Evolutionary conservation across 129 eudicot species (phyloP).

Genomic region (carrot (Daucus carota)): DNA sequence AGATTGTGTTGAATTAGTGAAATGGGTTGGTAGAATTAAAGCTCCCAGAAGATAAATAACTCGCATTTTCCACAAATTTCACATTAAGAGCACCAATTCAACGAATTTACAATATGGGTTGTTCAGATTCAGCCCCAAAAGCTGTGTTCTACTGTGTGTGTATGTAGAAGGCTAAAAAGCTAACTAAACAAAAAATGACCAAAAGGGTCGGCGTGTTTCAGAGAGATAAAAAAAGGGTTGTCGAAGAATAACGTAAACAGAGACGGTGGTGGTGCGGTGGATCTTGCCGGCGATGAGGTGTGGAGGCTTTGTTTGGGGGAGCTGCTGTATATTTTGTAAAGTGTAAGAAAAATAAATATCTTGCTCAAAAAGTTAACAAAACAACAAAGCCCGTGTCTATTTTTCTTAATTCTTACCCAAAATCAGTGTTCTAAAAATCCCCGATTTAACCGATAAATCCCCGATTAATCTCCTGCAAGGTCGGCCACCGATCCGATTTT

Average conservation of each 20-base stretch:
- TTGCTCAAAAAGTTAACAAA: slow-evolving; percentile 3
- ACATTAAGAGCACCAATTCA: neutral
- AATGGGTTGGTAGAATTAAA: neutral
- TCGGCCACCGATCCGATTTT: too few relatives aligned
- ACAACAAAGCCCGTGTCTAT: too few relatives aligned
- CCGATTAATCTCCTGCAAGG: too few relatives aligned
- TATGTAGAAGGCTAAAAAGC: neutral
- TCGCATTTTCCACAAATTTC: slow-evolving; percentile 1
- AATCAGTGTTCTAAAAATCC: too few relatives aligned
- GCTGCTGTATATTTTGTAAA: neutral
- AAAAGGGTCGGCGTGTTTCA: neutral
- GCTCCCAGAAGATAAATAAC: neutral
- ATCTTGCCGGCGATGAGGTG: neutral
- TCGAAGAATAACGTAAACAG: neutral
- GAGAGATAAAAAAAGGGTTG: neutral
- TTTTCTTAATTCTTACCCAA: too few relatives aligned
- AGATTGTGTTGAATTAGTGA: neutral
- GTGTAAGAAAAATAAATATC: neutral
- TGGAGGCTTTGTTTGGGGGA: neutral
- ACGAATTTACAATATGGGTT: neutral
- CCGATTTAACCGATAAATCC: too few relatives aligned
- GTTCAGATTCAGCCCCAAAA: neutral
- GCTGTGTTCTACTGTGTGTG: neutral
- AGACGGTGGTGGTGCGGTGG: neutral
- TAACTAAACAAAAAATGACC: neutral